Evolutionary conservation across 306 rosid genomes (phyloP), one percentile per base, ranked within the genome.

Genomic region (Calophaca sinica): DNA sequence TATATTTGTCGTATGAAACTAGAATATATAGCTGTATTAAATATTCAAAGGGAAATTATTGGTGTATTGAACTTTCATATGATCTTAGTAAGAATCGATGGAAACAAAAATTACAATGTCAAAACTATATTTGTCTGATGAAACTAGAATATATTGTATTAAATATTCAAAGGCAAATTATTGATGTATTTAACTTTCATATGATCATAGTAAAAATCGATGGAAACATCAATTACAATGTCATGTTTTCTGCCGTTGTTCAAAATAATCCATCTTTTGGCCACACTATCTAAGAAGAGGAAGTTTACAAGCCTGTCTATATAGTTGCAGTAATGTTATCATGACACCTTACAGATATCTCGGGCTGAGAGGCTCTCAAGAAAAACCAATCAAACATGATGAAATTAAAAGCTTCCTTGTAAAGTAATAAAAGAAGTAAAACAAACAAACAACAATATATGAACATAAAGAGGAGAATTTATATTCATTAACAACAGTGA

Each of bases 251-350:
- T 53, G 38, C 32, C 44, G 26, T 83, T 62, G 48, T 64, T 75
- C 45, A 71, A 70, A 74, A 74, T 53, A 63, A 70, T 80, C 53
- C 60, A 48, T 36, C 28, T 12, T 64, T 78, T 78, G 76, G 76
- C 54, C 73, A 59, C 29, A 48, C 72, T 82, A 77, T 76, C 74
- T 76, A 76, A 50, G 10, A 70, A 75, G 49, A 75, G 46, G 63
- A 78, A 83, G 75, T 62, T 74, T 79, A 62, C 81, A 83, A 83
- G 65, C 72, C 75, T 55, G 72, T 66, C 62, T 69, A 61, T 78
- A 68, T 63, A 64, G 74, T 79, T 62, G 36, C 68, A 53, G 69
- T 38, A 64, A 52, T 71, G 73, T 71, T 71, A 52, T 70, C 31
- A 36, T 59, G 75, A 70, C 77, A 62, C 66, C n/a, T 62, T 65